These are phyloP conservation scores for Cercospora zeae-maydis DNA, from an alignment of 2,329 filamentous ascomycete genomes.

Conservation along the genomic window DNA sequence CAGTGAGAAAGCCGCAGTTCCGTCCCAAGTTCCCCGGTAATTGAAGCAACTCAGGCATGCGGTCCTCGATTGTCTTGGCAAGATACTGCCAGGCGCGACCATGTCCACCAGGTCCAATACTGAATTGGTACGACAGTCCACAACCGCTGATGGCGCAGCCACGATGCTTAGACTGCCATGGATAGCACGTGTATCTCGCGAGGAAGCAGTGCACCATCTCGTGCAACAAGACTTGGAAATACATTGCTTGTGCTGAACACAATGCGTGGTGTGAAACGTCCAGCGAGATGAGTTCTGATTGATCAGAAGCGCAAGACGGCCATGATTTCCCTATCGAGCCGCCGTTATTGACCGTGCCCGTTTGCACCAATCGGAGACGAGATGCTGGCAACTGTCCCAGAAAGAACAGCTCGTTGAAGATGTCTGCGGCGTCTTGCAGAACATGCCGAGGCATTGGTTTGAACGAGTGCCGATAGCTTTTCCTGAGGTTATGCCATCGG, in stretches of 20 bases:
- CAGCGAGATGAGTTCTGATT: conserved; percentile 5
- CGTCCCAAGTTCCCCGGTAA: conserved; percentile 2
- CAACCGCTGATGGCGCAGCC: conserved; percentile 6
- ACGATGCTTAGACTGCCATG: conserved; percentile 6
- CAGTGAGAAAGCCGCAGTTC: neutral
- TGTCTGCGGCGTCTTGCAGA: conserved; percentile 1
- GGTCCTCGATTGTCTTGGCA: conserved; percentile 11
- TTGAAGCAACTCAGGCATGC: neutral
- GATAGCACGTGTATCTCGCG: conserved; percentile 14
- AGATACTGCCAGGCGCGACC: conserved; percentile 19
- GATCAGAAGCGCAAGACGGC: neutral
- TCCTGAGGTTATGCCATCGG: neutral
- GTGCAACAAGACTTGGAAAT: conserved; percentile 4
- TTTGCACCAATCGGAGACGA: neutral
- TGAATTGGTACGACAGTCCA: conserved; percentile 5
- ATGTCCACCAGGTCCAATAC: conserved; percentile 14
- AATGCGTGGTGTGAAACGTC: neutral
- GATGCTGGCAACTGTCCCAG: conserved; percentile 12
- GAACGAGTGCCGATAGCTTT: neutral
- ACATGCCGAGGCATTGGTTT: neutral
- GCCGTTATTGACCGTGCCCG: conserved; percentile 11
- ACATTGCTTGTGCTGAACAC: neutral
- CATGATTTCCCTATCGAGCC: conserved; percentile 8
- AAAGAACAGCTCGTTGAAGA: conserved; percentile 20
- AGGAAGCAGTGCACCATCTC: conserved; percentile 18